These are phyloP conservation scores for Mucor ambiguus DNA, from an alignment of 371 early-diverging fungal genomes.

Conservation along the genomic window DNA sequence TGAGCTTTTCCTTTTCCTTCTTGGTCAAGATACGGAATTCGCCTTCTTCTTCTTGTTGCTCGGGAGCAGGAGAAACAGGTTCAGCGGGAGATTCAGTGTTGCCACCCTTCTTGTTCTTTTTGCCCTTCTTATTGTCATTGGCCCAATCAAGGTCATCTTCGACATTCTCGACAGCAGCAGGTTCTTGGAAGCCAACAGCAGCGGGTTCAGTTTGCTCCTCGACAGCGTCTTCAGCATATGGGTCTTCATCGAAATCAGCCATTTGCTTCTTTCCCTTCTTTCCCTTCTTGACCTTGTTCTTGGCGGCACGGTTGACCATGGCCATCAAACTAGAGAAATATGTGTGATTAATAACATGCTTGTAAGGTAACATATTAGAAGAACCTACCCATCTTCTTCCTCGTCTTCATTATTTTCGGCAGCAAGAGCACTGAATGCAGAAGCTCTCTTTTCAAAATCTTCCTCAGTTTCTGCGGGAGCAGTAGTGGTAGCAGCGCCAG, in stretches of 20 bases:
- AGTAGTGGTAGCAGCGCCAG: slow-evolving; percentile 35
- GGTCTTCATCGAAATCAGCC: slow-evolving; percentile 32
- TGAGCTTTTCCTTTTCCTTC: slow-evolving; percentile 53
- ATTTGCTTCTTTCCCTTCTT: slow-evolving; percentile 41
- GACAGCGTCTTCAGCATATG: slow-evolving; percentile 3
- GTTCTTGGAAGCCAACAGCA: slow-evolving; percentile 9
- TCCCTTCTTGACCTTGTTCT: slow-evolving; percentile 53
- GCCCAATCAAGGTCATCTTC: slow-evolving; percentile 41
- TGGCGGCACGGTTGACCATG: slow-evolving; percentile 52
- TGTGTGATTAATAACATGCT: neutral
- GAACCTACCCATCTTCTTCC: slow-evolving; percentile 37
- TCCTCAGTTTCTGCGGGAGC: slow-evolving; percentile 39
- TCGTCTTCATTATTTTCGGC: slow-evolving; percentile 40
- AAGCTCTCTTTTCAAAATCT: slow-evolving; percentile 38
- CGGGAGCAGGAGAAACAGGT: slow-evolving; percentile 22
- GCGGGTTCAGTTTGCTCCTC: slow-evolving; percentile 21
- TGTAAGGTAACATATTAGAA: too few species aligned
- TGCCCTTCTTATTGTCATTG: slow-evolving; percentile 43
- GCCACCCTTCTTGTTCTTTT: slow-evolving; percentile 42
- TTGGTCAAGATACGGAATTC: slow-evolving; percentile 46
- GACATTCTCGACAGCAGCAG: slow-evolving; percentile 22
- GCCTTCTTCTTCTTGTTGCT: slow-evolving; percentile 21
- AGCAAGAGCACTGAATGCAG: slow-evolving; percentile 36
- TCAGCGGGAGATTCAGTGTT: slow-evolving; percentile 25
- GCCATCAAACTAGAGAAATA: slow-evolving; percentile 47